Percentiles rank a stretch among this genome's conserved stretches.
These are phyloP conservation scores for Coemansia sp. DNA, from an alignment of 192 early-diverging fungal genomes.

Conservation along the genomic window DNA sequence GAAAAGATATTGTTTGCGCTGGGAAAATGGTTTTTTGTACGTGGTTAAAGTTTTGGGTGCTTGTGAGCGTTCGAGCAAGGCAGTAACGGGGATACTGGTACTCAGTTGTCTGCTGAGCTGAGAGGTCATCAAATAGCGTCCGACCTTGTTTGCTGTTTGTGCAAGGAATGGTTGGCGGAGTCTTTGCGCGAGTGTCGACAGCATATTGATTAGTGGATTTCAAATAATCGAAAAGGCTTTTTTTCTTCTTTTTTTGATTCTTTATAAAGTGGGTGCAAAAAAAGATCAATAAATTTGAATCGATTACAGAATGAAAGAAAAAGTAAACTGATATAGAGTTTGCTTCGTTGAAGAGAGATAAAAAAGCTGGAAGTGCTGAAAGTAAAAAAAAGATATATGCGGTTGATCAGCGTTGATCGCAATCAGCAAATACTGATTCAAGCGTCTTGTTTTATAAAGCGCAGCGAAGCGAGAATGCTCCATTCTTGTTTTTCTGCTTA, in stretches of 20 bases:
- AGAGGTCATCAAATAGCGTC: too few relatives aligned
- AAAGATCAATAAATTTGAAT: not conserved
- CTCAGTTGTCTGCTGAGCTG: not conserved
- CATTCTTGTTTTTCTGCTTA: not conserved
- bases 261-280: not conserved
- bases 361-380: not conserved
- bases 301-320: not conserved
- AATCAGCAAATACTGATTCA: too few relatives aligned
- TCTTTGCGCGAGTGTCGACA: not conserved
- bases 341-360: not conserved
- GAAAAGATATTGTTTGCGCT: slow-evolving; percentile 55
- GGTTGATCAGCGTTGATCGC: not conserved
- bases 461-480: not conserved
- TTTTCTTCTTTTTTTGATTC: slow-evolving; percentile 8
- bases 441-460: not conserved
- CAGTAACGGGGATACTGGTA: not conserved
- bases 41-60: slow-evolving; percentile 45
- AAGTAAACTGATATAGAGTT: not conserved
- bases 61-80: slow-evolving; percentile 32
- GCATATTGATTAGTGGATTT: not conserved
- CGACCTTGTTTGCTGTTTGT: too few relatives aligned
- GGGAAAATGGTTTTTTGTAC: slow-evolving; percentile 54
- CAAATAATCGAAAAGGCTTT: too few relatives aligned
- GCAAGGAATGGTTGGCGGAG: not conserved
- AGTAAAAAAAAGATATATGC: too few relatives aligned